Base-by-base conservation (phyloP, 1,139 yeast genomes). In the Taiozyma sp. region DNA sequence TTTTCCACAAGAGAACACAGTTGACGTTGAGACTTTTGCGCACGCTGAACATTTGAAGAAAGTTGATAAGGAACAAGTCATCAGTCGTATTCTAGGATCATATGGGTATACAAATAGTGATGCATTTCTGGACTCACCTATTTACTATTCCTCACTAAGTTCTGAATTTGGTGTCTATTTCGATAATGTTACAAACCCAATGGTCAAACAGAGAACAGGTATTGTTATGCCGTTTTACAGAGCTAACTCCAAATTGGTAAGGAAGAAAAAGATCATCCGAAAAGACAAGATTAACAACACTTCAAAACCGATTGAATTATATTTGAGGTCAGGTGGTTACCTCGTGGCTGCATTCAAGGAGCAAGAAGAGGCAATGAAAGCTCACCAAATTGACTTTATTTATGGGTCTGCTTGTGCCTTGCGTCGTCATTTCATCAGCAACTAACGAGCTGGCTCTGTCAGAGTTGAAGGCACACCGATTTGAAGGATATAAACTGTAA, bases 91-190 rank as follows among this genome's bases (percentile, higher is more conserved):
- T 4, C 65, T 81, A 48, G 87, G 85, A 0, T 71, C 75, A 1
- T 65, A 67, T 59, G 83, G 82, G 1, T 63, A 69, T 43, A 65
- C 60, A 27, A 53, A 59, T 34, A 57, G 65, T 2, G 61, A 55
- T 8, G 64, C 70, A 52, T 70, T 66, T 47, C 40, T 38, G 52
- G 82, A 77, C 51, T 68, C 74, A 16, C 61, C 65, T 2, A 66
- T 83, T 41, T 84, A 81, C 61, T 71, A 71, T 46, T 69, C 70
- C 49, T 79, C 83, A 0, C 73, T 82, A 55, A 68, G 70, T 24
- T 78, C 85, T 1, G 81, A 79, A 49, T 79, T 76, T 65, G 90
- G 90, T 0, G 63, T 81, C 9, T 70, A 68, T 38, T 81, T 79
- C 60, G 67, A 66, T 34, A 62, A 57, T 52, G 57, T 50, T 64